A percentile compares a stretch with the other conserved stretches of the same genome.
These are phyloP conservation scores for Aspergillus bombycis DNA, from an alignment of 2,329 filamentous ascomycete genomes.

Conservation along the genomic window DNA sequence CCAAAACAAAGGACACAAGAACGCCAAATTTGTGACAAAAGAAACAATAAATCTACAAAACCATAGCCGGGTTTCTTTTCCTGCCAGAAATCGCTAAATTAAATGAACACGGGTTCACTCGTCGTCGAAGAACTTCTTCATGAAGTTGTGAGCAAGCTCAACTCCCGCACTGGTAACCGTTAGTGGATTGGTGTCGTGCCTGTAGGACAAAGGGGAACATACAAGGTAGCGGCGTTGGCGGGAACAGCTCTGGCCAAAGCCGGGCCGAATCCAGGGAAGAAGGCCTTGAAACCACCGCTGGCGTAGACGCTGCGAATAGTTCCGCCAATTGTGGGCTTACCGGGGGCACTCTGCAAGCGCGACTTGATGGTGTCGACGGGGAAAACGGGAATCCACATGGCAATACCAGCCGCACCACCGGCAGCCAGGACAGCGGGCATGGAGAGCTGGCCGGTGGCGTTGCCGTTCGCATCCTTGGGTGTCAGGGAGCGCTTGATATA, in stretches of 20 bases:
- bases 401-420: slow-evolving; percentile 87
- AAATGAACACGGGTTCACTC: neutral
- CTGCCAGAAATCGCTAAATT: neutral
- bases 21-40: slow-evolving; percentile 6
- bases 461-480: slow-evolving; percentile 75
- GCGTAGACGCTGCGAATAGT: slow-evolving; percentile 83
- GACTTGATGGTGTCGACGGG: slow-evolving; percentile 97
- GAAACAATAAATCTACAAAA: slow-evolving; percentile 9
- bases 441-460: slow-evolving; percentile 75
- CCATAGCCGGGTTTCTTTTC: neutral
- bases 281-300: slow-evolving; percentile 81
- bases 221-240: slow-evolving; percentile 93
- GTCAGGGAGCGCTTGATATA: slow-evolving; percentile 87
- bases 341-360: slow-evolving; percentile 86
- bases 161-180: slow-evolving; percentile 45
- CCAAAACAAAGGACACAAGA: neutral
- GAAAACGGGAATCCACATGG: slow-evolving; percentile 99
- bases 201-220: slow-evolving; percentile 25
- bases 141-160: slow-evolving; percentile 54
- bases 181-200: slow-evolving; percentile 12
- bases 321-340: slow-evolving; percentile 76
- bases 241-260: slow-evolving; percentile 91
- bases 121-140: slow-evolving; percentile 49
- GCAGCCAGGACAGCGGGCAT: slow-evolving; percentile 81
- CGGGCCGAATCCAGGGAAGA: slow-evolving; percentile 95